Percentiles rank a stretch among this genome's conserved stretches.
Conservation (phyloP, 305 asterid genomes). For the Nicotiana rustica region DNA sequence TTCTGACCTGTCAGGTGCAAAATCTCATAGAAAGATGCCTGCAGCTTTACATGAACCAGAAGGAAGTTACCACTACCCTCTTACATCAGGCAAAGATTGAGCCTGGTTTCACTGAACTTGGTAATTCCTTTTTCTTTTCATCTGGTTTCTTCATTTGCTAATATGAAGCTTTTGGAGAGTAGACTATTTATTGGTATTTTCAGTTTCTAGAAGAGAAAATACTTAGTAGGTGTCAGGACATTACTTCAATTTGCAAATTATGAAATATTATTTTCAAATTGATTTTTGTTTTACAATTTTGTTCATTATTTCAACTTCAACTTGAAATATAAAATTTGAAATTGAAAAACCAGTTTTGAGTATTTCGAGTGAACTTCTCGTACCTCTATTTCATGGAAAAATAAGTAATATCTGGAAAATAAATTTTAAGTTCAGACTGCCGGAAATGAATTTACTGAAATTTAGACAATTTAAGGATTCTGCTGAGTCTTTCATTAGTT, state of each 20-base stretch:
- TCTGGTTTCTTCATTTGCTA: neutral
- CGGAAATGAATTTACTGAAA: neutral
- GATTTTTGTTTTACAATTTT: too few species aligned
- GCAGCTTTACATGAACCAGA: slow-evolving; percentile 91
- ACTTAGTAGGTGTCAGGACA: too few species aligned
- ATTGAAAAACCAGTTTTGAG: too few species aligned
- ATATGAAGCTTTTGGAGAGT: neutral
- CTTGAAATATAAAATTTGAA: too few species aligned
- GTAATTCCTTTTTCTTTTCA: slow-evolving; percentile 41
- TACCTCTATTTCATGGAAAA: neutral
- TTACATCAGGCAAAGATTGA: slow-evolving; percentile 82
- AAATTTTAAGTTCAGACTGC: neutral
- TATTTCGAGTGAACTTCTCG: neutral
- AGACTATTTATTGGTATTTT: neutral
- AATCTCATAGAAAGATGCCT: slow-evolving; percentile 95
- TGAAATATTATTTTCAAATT: too few species aligned
- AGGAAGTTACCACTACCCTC: slow-evolving; percentile 75
- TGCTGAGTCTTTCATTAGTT: neutral
- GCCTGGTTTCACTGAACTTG: slow-evolving; percentile 91
- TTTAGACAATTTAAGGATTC: neutral
- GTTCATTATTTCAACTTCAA: too few species aligned
- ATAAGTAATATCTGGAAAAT: neutral
- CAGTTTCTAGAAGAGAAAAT: neutral
- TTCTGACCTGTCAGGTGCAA: slow-evolving; percentile 63
- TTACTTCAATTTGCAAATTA: too few species aligned